These are phyloP conservation scores for Hypomontagnella monticulosa DNA, from an alignment of 495 filamentous ascomycete genomes.

Conservation along the genomic window DNA sequence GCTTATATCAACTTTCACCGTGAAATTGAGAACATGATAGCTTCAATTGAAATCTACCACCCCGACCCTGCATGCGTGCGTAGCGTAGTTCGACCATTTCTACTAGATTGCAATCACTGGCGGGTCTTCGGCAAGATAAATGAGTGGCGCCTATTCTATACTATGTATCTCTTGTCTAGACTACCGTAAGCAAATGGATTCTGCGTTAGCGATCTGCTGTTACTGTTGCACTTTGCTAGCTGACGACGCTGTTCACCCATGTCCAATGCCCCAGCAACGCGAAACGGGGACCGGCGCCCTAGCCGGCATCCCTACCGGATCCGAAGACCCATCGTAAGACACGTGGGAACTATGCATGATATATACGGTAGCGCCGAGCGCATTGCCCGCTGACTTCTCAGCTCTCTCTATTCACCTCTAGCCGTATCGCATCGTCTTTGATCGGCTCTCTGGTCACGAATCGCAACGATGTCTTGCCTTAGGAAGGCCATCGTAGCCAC, in stretches of 20 bases:
- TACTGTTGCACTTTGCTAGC: slow-evolving; percentile 34
- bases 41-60: slow-evolving; percentile 6
- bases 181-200: slow-evolving; percentile 7
- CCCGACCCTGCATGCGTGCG: slow-evolving; percentile 3
- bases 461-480: slow-evolving; percentile 24
- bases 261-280: slow-evolving; percentile 9
- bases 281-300: slow-evolving; percentile 9
- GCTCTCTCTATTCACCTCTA: slow-evolving; percentile 2
- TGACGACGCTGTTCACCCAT: slow-evolving; percentile 19
- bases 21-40: slow-evolving; percentile 8
- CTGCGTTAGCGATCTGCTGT: slow-evolving; percentile 11
- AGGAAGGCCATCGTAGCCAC: slow-evolving; percentile 10
- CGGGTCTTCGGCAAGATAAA: slow-evolving; percentile 24
- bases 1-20: slow-evolving; percentile 5
- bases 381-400: not conserved
- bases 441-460: slow-evolving; percentile 16
- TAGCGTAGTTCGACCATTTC: not conserved
- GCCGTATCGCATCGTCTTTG: not conserved
- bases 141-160: not conserved
- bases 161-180: slow-evolving; percentile 17
- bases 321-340: slow-evolving; percentile 31
- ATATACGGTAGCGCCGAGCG: slow-evolving; percentile 29
- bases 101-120: slow-evolving; percentile 7
- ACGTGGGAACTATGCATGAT: slow-evolving; percentile 6
- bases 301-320: slow-evolving; percentile 27